Percentiles rank a stretch among this genome's conserved stretches.
These are phyloP conservation scores for Tuber indicum DNA, from an alignment of 495 filamentous ascomycete species.

Conservation along the genomic window DNA sequence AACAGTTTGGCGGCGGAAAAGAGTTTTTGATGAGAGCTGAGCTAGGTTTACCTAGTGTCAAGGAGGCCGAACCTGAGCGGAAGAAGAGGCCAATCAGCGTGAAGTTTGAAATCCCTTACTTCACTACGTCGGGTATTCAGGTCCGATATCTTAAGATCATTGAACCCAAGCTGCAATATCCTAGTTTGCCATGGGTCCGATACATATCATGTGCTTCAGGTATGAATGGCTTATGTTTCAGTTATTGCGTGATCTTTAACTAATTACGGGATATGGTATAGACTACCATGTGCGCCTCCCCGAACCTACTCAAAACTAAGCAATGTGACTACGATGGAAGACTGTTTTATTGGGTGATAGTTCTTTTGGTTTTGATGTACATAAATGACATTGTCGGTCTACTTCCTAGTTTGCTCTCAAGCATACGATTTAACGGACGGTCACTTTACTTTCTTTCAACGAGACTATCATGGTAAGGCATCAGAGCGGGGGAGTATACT, in stretches of 20 bases:
- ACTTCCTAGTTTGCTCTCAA: conserved; percentile 13
- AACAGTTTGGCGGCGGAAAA: conserved; percentile 97
- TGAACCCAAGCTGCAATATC: conserved; percentile 98
- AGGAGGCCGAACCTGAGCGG: conserved; percentile 94
- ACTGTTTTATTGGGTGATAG: background rate
- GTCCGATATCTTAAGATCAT: conserved; percentile 99
- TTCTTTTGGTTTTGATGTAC: conserved; percentile 15
- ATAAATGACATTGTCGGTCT: conserved; percentile 28
- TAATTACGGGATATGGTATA: conserved; percentile 12
- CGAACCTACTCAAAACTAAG: conserved; percentile 39
- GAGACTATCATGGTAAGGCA: background rate
- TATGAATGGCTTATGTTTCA: conserved; percentile 10
- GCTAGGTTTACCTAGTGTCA: conserved; percentile 84
- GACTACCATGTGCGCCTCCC: conserved; percentile 41
- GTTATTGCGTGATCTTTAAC: background rate
- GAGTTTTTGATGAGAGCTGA: conserved; percentile 99
- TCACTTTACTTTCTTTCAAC: background rate
- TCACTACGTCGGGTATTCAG: conserved; percentile 97
- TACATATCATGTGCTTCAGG: conserved; percentile 60
- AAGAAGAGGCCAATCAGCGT: conserved; percentile 92
- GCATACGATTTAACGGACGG: conserved; percentile 1
- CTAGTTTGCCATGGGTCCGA: conserved; percentile 94
- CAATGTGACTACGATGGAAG: background rate
- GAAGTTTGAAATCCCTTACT: conserved; percentile 99
- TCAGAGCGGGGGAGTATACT: background rate